Evolutionary conservation across 2,329 filamentous ascomycete species (phyloP), one percentile per base, ranked within the genome.

Genomic region (Penicillium italicum): DNA sequence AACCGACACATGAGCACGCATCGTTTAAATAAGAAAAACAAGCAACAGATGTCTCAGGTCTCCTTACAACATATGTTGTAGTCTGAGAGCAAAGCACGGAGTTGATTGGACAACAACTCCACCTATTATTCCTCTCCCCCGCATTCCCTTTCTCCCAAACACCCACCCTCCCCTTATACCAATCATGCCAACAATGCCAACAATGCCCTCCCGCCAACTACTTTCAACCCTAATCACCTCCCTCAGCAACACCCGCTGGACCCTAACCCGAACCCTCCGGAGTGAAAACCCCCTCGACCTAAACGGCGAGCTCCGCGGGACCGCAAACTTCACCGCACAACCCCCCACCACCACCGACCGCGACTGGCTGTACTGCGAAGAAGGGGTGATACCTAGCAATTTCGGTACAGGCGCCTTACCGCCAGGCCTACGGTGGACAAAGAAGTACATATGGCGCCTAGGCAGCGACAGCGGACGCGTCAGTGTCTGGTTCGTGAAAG

Each of bases 401-500:
- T 53, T 64, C n/a, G 58, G 62, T 0, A 49, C 61, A n/a, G 66
- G 62, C 0, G 62, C 66, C 14, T 50, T 54, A 5, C 46, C 50
- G 53, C 55, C 62, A 14, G 66, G 68, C 2, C 53, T 73, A 24
- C 68, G 62, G 40, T 74, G 69, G 70, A 70, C 70, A 8, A 75
- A 75, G 57, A 77, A 76, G 57, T 78, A 77, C 54, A 75, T 78
- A 45, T 78, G 76, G 76, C 70, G 74, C 1, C 49, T 75, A 18
- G 53, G 31, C 31, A 59, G 59, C 14, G 59, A 67, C 3, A 49
- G 58, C 24, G 66, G 59, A 14, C 58, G 60, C 22, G 72, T 78
- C 12, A 77, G 75, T 53, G 69, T 77, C 14, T 78, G 76, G 76
- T 78, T 78, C 45, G 74, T 75, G 30, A 77, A 77, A 54, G 66